Conservation (phyloP, 129 eudicot genomes). For the Pulicaria dysenterica region DNA sequence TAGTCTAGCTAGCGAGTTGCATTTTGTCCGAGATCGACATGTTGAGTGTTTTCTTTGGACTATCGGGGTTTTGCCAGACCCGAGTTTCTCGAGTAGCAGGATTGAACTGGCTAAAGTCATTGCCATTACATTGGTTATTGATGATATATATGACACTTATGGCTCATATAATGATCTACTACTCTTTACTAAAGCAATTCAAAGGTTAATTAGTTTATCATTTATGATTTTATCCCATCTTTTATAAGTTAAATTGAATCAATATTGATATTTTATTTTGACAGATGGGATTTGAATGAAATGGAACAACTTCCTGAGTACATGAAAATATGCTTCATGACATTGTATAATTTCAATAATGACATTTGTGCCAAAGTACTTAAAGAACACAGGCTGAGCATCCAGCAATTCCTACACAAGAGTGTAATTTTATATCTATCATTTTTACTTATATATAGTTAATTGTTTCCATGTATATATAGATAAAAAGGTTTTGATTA, state of each 20-base stretch:
- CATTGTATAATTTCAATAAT: slow-evolving; percentile 48
- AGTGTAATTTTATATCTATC: slow-evolving; percentile 28
- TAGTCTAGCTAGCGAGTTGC: slow-evolving; percentile 39
- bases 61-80: slow-evolving; percentile 49
- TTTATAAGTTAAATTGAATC: background rate
- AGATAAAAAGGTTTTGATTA: background rate
- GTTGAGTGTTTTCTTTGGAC: slow-evolving; percentile 58
- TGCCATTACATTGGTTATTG: slow-evolving; percentile 48
- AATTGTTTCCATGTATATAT: background rate
- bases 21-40: slow-evolving; percentile 52
- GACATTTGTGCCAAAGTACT: slow-evolving; percentile 49
- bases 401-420: slow-evolving; percentile 36
- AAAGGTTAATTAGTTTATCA: slow-evolving; percentile 35
- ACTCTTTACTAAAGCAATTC: slow-evolving; percentile 52
- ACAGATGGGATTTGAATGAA: slow-evolving; percentile 60
- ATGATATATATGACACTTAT: slow-evolving; percentile 58
- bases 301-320: slow-evolving; percentile 54
- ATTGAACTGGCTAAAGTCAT: slow-evolving; percentile 48
- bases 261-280: background rate
- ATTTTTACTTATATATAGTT: background rate
- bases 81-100: slow-evolving; percentile 36
- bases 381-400: slow-evolving; percentile 41
- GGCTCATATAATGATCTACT: slow-evolving; percentile 56
- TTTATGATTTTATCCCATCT: background rate
- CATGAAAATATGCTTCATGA: slow-evolving; percentile 55